These are phyloP conservation scores for Colletotrichum higginsianum DNA, from an alignment of 2,329 filamentous ascomycete genomes.

Conservation along the genomic window DNA sequence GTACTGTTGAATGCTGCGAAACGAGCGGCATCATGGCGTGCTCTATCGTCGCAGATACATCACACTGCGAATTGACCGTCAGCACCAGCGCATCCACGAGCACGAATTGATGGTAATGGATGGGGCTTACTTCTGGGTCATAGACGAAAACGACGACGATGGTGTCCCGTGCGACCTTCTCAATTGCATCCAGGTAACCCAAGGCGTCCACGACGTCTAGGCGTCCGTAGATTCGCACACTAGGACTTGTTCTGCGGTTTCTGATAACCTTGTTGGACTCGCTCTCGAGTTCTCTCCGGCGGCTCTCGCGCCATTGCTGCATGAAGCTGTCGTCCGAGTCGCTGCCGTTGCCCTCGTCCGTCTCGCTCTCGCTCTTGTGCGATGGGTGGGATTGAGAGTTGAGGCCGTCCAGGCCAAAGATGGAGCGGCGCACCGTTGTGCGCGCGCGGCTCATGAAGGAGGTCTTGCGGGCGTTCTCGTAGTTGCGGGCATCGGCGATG, in stretches of 20 bases:
- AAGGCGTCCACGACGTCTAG: slow-evolving; percentile 89
- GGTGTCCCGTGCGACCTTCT: slow-evolving; percentile 86
- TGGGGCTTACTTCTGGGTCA: slow-evolving; percentile 80
- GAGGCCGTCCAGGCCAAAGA: slow-evolving; percentile 63
- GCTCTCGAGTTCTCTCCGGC: slow-evolving; percentile 82
- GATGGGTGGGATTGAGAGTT: slow-evolving; percentile 44
- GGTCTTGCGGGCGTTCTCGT: slow-evolving; percentile 75
- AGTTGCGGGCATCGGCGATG: slow-evolving; percentile 86
- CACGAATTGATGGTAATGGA: background rate
- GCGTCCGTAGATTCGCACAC: slow-evolving; percentile 82
- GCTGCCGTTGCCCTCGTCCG: slow-evolving; percentile 59
- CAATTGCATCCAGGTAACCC: slow-evolving; percentile 96
- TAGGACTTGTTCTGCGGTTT: slow-evolving; percentile 81
- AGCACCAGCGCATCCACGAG: slow-evolving; percentile 37
- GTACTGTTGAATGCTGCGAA: slow-evolving; percentile 76
- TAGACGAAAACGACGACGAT: slow-evolving; percentile 95
- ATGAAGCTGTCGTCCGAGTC: slow-evolving; percentile 85
- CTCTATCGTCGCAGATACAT: slow-evolving; percentile 85
- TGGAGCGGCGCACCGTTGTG: slow-evolving; percentile 65
- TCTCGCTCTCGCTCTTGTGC: slow-evolving; percentile 62
- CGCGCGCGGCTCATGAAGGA: slow-evolving; percentile 69
- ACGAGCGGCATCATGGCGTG: slow-evolving; percentile 84
- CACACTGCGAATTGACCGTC: slow-evolving; percentile 69
- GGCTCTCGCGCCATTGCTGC: slow-evolving; percentile 85
- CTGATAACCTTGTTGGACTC: slow-evolving; percentile 69